A percentile compares a stretch with the other conserved stretches of the same genome.
Conservation (phyloP, 228 moss, liverwort and hornwort genomes). For the Sphagnum fallax region DNA sequence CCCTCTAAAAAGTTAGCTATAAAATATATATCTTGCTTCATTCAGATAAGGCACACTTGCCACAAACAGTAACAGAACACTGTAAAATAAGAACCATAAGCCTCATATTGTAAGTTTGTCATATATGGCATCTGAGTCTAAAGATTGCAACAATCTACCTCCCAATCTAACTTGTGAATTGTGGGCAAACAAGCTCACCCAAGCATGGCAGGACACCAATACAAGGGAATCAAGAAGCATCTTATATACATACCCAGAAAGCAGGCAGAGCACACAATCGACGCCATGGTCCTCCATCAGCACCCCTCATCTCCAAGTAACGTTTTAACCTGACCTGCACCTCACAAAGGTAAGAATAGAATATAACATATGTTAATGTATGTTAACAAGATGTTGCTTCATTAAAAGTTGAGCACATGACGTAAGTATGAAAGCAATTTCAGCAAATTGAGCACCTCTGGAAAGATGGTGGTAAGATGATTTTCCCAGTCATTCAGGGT, state of each 20-base stretch:
- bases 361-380: neutral
- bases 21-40: neutral
- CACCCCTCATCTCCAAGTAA: constrained; percentile 98
- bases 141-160: too few relatives aligned
- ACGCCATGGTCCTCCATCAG: constrained; percentile 97
- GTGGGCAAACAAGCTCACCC: too few relatives aligned
- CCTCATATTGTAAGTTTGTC: too few relatives aligned
- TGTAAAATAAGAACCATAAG: too few relatives aligned
- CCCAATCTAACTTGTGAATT: too few relatives aligned
- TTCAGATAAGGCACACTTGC: neutral
- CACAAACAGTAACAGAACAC: too few relatives aligned
- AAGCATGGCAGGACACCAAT: neutral
- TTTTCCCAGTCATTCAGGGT: constrained; percentile 88
- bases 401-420: too few relatives aligned
- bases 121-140: too few relatives aligned
- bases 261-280: constrained; percentile 94
- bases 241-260: constrained; percentile 66
- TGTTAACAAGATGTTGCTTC: neutral
- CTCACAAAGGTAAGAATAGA: neutral
- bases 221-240: neutral
- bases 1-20: neutral
- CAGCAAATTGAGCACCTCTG: constrained; percentile 40
- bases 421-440: too few relatives aligned
- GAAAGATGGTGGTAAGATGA: constrained; percentile 82
- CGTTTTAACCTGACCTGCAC: constrained; percentile 90